Evolutionary conservation across 306 rosid genomes (phyloP).

Genomic region (Delonix regia): DNA sequence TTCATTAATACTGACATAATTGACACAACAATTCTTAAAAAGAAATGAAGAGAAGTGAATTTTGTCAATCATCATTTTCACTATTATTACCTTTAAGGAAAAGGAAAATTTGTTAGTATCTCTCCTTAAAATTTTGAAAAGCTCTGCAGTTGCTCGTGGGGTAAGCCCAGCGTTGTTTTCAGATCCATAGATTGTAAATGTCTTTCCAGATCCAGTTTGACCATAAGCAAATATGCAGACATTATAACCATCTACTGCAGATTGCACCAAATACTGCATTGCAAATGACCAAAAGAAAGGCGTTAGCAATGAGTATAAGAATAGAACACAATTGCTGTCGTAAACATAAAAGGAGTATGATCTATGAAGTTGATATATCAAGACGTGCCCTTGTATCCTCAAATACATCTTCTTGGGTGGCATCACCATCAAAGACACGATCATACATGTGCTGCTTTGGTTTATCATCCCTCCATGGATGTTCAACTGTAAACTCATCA

Average conservation of each 20-base stretch:
- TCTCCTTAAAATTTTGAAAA: constrained; percentile 73
- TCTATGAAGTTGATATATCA: constrained; percentile 12
- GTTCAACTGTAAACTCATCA: constrained; percentile 88
- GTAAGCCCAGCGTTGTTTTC: constrained; percentile 83
- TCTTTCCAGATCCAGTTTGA: constrained; percentile 98
- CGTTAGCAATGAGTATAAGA: background rate
- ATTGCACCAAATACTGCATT: constrained; percentile 92
- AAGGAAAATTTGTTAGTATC: constrained; percentile 85
- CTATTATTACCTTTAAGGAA: constrained; percentile 70
- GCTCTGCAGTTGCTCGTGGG: constrained; percentile 85
- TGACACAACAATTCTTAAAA: constrained; percentile 2
- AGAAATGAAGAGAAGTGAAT: background rate
- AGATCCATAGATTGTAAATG: constrained; percentile 89
- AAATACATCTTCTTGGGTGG: constrained; percentile 78
- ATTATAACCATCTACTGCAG: constrained; percentile 91
- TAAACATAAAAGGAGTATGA: constrained; percentile 1
- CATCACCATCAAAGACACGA: constrained; percentile 68
- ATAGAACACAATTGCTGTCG: background rate
- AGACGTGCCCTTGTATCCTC: constrained; percentile 91
- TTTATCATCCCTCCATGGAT: constrained; percentile 87
- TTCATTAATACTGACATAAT: constrained; percentile 6
- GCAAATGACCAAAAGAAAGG: constrained; percentile 10
- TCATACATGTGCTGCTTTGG: constrained; percentile 82
- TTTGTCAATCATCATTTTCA: background rate
- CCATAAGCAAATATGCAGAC: constrained; percentile 99